These are phyloP conservation scores for Solanum appendiculatum DNA, from an alignment of 257 asterid genomes.

Conservation along the genomic window DNA sequence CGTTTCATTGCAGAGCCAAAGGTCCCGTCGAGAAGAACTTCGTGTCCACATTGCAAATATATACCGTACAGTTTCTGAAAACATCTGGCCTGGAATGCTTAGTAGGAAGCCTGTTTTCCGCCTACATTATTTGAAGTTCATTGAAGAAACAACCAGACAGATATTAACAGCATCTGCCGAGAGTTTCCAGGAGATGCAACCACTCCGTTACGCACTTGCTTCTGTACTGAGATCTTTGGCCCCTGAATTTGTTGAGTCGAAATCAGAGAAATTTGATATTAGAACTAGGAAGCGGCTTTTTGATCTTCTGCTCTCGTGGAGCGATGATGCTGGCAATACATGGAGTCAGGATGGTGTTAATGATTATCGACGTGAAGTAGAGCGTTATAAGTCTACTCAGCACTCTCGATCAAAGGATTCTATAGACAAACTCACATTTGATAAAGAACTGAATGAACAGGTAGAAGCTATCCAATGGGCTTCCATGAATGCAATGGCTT, in stretches of 20 bases:
- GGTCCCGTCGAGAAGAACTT: constrained; percentile 95
- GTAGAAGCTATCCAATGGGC: constrained; percentile 99
- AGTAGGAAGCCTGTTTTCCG: constrained; percentile 94
- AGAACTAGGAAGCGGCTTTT: constrained; percentile 90
- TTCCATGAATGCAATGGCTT: constrained; percentile 99
- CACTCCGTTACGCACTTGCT: constrained; percentile 91
- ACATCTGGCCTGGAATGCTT: constrained; percentile 97
- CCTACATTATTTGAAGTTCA: constrained; percentile 88
- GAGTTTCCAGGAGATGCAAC: constrained; percentile 88
- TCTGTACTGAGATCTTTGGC: constrained; percentile 91
- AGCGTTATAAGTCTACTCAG: constrained; percentile 92
- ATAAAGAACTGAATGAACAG: constrained; percentile 89
- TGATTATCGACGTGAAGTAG: constrained; percentile 98
- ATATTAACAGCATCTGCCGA: constrained; percentile 65
- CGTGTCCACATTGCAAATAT: constrained; percentile 79
- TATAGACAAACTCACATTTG: constrained; percentile 86
- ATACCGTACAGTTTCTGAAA: constrained; percentile 87
- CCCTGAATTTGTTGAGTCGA: constrained; percentile 95
- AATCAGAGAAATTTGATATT: constrained; percentile 87
- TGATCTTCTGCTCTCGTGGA: constrained; percentile 92
- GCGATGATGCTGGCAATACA: constrained; percentile 81
- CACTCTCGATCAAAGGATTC: constrained; percentile 96
- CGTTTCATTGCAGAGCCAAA: constrained; percentile 63
- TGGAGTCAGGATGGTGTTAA: constrained; percentile 92
- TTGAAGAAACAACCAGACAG: constrained; percentile 85